phyloP scores from a whole-genome alignment of 495 filamentous ascomycete species.

The Aspergillus sparsus region DNA sequence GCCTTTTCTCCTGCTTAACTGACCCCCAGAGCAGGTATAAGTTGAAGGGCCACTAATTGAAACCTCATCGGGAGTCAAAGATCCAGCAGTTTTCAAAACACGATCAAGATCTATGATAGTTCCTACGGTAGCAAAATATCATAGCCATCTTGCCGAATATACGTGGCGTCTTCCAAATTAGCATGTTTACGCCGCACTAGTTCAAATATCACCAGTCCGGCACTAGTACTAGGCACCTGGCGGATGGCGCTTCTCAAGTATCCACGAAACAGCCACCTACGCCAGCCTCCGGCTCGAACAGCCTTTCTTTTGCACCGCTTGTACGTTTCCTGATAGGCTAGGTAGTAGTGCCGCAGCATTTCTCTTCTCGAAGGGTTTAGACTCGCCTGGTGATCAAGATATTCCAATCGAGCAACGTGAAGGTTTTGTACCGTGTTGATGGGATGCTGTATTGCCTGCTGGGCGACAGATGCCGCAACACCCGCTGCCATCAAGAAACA shows the following conservation, averaged over 20 bases:
- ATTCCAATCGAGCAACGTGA: conserved; percentile 77
- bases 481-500: conserved; percentile 78
- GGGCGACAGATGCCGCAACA: conserved; percentile 69
- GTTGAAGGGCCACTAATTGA: too few species aligned
- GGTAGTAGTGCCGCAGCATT: conserved; percentile 67
- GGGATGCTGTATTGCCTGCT: conserved; percentile 80
- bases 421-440: conserved; percentile 71
- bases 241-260: conserved; percentile 74
- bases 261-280: conserved; percentile 72
- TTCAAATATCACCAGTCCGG: conserved; percentile 88
- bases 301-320: conserved; percentile 67
- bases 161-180: conserved; percentile 62
- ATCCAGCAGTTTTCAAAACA: background rate
- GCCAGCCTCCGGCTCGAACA: conserved; percentile 60
- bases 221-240: conserved; percentile 86
- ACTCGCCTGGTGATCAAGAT: conserved; percentile 67
- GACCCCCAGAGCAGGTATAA: too few species aligned
- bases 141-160: conserved; percentile 67
- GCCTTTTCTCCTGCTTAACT: too few species aligned
- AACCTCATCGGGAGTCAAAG: background rate
- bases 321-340: conserved; percentile 76
- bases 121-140: conserved; percentile 57
- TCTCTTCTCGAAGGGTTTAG: conserved; percentile 42
- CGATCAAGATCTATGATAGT: background rate
- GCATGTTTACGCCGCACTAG: conserved; percentile 80